Conservation (phyloP, 1,139 yeast genomes). For the Taphrina pruni region DNA sequence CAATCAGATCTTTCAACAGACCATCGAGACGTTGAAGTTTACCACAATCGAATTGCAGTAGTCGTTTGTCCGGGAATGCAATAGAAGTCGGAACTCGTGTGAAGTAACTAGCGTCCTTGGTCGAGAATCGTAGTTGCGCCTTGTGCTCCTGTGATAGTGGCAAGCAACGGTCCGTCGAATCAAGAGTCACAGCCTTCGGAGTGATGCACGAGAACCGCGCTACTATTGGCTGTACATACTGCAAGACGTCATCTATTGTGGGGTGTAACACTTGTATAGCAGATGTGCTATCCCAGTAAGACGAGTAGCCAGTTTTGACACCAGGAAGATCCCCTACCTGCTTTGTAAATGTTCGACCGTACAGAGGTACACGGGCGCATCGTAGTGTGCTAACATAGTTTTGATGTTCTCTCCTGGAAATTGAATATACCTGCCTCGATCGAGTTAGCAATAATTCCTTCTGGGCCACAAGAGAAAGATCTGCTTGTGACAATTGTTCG, state of each 20-base stretch:
- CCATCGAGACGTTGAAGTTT: conserved; percentile 83
- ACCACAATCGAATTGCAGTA: conserved; percentile 95
- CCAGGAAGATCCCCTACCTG: neutral
- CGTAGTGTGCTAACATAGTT: conserved; percentile 9
- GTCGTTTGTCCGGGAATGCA: conserved; percentile 93
- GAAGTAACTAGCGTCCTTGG: conserved; percentile 75
- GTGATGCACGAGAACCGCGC: conserved; percentile 86
- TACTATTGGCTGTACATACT: conserved; percentile 52
- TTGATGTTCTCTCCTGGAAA: neutral
- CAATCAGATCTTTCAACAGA: conserved; percentile 74
- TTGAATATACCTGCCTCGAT: neutral
- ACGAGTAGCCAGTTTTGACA: neutral
- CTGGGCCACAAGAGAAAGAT: neutral
- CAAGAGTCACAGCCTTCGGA: conserved; percentile 81
- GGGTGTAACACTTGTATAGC: conserved; percentile 3
- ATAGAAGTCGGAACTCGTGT: conserved; percentile 86
- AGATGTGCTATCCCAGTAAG: conserved; percentile 1
- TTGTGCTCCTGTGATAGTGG: conserved; percentile 12
- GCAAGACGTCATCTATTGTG: conserved; percentile 18
- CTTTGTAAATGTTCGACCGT: conserved; percentile 1
- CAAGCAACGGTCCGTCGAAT: conserved; percentile 49
- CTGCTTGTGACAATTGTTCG: neutral
- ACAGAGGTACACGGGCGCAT: conserved; percentile 10
- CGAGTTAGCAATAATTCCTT: neutral
- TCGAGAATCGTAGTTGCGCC: conserved; percentile 46